These are phyloP conservation scores for Blastobotrys attinorum DNA, from an alignment of 805 yeast species.

Conservation along the genomic window DNA sequence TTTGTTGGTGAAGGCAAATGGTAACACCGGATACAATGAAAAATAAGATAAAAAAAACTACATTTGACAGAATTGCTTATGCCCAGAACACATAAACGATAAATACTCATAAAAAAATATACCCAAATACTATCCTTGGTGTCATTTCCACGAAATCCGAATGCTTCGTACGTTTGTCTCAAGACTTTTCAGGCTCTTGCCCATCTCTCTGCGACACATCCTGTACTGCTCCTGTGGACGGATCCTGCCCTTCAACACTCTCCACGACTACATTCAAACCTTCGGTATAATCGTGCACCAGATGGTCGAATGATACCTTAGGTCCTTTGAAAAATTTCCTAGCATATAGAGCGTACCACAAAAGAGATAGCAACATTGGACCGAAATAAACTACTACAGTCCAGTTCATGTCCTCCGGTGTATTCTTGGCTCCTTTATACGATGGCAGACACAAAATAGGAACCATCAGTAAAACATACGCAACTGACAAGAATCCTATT, in stretches of 20 bases:
- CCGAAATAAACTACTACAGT: constrained; percentile 59
- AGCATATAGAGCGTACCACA: constrained; percentile 45
- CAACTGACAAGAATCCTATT: constrained; percentile 39
- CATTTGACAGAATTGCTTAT: too few species aligned
- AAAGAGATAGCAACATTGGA: constrained; percentile 36
- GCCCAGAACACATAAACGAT: too few species aligned
- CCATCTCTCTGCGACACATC: too few species aligned
- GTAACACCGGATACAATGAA: too few species aligned
- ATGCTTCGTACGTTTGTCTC: too few species aligned
- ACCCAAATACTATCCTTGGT: too few species aligned
- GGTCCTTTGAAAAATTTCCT: constrained; percentile 18
- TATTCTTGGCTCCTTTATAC: constrained; percentile 29
- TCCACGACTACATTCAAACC: neutral
- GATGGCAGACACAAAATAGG: constrained; percentile 46
- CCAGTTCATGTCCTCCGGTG: constrained; percentile 50
- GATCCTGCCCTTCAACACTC: neutral
- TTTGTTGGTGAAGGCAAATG: too few species aligned
- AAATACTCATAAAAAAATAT: too few species aligned
- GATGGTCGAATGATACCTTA: constrained; percentile 40
- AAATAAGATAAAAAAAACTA: too few species aligned
- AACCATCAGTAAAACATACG: constrained; percentile 47
- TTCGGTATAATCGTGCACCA: constrained; percentile 14
- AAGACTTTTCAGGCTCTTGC: too few species aligned
- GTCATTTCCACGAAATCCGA: too few species aligned
- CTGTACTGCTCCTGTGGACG: too few species aligned